Evolutionary conservation across 148 eudicot genomes (phyloP).

Genomic region (Gaultheria prostrata): DNA sequence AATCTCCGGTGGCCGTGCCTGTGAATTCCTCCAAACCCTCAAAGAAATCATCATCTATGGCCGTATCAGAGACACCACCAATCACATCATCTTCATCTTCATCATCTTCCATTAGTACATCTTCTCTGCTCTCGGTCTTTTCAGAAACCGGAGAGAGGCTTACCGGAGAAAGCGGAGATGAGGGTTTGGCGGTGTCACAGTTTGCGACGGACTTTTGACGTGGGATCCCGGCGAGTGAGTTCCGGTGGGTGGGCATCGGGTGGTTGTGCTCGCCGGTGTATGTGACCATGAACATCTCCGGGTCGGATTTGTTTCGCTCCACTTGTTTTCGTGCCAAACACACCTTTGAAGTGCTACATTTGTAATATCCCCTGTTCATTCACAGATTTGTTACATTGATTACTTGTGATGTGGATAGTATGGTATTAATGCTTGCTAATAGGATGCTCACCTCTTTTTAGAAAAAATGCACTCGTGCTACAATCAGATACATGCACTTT

Average conservation of each 20-base stretch:
- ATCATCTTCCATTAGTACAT: conserved; percentile 20
- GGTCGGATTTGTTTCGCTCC: conserved; percentile 80
- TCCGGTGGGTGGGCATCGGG: conserved; percentile 80
- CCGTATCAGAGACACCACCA: conserved; percentile 41
- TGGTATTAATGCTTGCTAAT: too few relatives aligned
- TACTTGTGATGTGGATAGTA: too few relatives aligned
- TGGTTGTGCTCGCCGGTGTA: conserved; percentile 91
- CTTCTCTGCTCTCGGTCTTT: conserved; percentile 5
- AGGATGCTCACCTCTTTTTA: too few relatives aligned
- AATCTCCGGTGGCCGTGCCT: conserved; percentile 35
- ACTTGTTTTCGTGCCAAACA: conserved; percentile 73
- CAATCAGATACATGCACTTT: too few relatives aligned
- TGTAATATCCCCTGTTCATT: conserved; percentile 61
- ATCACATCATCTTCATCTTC: conserved; percentile 35
- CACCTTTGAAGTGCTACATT: conserved; percentile 40
- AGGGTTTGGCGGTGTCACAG: conserved; percentile 29
- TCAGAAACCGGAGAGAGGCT: conserved; percentile 21
- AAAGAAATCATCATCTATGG: conserved; percentile 65
- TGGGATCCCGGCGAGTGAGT: conserved; percentile 80
- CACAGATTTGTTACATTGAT: not conserved
- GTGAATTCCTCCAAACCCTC: conserved; percentile 66
- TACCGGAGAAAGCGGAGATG: conserved; percentile 28
- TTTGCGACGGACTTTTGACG: conserved; percentile 50
- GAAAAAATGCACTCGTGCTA: too few relatives aligned
- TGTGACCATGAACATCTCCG: conserved; percentile 84